Conservation (phyloP, 2,329 filamentous ascomycete species). For the Penicillium frequentans region DNA sequence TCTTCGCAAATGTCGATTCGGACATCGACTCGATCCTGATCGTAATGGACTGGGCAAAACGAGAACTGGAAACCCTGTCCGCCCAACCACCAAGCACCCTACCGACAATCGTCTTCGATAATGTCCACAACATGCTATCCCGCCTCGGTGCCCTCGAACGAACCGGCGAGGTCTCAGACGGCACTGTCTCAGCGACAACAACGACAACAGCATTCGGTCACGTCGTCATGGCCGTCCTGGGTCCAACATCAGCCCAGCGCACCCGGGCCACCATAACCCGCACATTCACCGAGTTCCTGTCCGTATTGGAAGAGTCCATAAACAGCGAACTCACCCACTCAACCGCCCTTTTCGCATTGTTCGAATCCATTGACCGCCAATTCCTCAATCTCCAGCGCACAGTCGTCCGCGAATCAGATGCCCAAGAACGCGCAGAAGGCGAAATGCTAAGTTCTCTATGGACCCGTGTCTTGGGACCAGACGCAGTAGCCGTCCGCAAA, state of each 20-base stretch:
- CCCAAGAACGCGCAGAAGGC: conserved; percentile 75
- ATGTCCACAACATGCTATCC: conserved; percentile 75
- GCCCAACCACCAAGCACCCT: conserved; percentile 63
- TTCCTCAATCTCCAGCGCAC: conserved; percentile 85
- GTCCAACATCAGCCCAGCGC: conserved; percentile 75
- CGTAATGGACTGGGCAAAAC: conserved; percentile 93
- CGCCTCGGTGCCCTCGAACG: conserved; percentile 47
- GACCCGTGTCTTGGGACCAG: conserved; percentile 78
- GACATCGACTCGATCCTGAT: conserved; percentile 91
- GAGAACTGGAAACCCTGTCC: conserved; percentile 73
- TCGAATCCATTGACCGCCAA: conserved; percentile 85
- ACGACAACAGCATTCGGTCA: conserved; percentile 63
- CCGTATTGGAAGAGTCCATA: conserved; percentile 85
- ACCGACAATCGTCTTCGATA: conserved; percentile 72
- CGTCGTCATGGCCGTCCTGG: conserved; percentile 72
- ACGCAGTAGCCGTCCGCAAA: conserved; percentile 74
- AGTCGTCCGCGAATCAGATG: conserved; percentile 78
- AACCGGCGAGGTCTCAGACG: conserved; percentile 23
- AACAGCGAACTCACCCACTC: conserved; percentile 79
- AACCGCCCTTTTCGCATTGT: conserved; percentile 79
- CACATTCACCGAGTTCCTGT: conserved; percentile 84
- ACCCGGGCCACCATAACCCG: conserved; percentile 78
- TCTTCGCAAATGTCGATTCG: conserved; percentile 90
- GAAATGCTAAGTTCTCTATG: conserved; percentile 83
- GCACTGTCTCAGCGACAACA: conserved; percentile 43